These are phyloP conservation scores for Liquidambar formosana DNA, from an alignment of 164 flowering plant species.

Conservation along the genomic window DNA sequence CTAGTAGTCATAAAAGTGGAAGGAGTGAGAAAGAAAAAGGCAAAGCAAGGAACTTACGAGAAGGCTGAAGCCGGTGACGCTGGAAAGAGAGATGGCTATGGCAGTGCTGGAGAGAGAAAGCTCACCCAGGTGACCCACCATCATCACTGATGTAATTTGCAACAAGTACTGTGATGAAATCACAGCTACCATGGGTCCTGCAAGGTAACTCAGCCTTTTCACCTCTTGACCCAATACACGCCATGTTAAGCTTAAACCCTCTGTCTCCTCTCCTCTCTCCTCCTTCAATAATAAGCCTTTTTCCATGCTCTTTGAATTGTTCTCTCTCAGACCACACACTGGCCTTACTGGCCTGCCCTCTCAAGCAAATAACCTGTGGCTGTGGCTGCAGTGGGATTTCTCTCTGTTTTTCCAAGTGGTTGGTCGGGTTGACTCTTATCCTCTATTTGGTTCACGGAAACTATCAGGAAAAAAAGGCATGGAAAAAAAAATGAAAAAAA, in stretches of 20 bases:
- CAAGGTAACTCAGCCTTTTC: constrained; percentile 33
- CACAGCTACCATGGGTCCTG: constrained; percentile 49
- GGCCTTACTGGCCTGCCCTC: not conserved
- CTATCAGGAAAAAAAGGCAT: no score
- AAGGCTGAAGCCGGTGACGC: constrained; percentile 53
- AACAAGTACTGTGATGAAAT: constrained; percentile 29
- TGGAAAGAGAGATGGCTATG: constrained; percentile 45
- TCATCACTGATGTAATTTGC: constrained; percentile 45
- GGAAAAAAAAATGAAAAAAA: no score
- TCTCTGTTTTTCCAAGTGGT: no score
- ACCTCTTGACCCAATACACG: constrained; percentile 25
- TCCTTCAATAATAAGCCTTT: constrained; percentile 15
- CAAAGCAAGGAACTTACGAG: constrained; percentile 30
- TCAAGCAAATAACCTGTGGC: no score
- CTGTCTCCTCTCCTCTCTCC: not conserved
- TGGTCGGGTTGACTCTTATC: no score
- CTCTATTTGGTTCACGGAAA: no score
- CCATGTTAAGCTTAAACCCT: constrained; percentile 15
- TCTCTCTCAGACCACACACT: not conserved
- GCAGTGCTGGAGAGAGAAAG: constrained; percentile 57
- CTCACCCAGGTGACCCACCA: constrained; percentile 66
- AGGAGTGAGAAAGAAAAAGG: no score
- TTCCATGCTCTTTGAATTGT: constrained; percentile 19
- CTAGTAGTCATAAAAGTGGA: no score
- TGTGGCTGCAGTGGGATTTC: no score